Evolutionary conservation across 2,329 filamentous ascomycete genomes (phyloP).

Genomic region (Botrytis medusae): DNA sequence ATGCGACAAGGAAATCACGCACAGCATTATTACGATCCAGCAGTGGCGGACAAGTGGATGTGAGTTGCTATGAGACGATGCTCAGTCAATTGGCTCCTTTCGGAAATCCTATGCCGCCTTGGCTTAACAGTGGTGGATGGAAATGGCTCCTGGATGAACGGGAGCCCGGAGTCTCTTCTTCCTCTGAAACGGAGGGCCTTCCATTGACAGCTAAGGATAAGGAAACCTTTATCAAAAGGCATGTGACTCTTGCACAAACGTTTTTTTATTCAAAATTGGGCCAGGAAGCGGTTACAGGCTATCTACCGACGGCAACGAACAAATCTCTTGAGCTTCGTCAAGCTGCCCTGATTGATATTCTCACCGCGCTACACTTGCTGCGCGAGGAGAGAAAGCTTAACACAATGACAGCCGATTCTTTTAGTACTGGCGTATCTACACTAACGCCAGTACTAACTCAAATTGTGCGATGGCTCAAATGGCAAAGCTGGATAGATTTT

Average conservation of each 20-base stretch:
- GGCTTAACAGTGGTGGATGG: slow-evolving; percentile 66
- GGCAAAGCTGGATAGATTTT: slow-evolving; percentile 62
- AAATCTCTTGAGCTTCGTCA: slow-evolving; percentile 57
- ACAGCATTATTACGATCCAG: slow-evolving; percentile 48
- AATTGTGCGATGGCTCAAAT: slow-evolving; percentile 78
- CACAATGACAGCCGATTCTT: slow-evolving; percentile 52
- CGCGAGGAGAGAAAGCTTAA: slow-evolving; percentile 86
- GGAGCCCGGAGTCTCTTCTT: slow-evolving; percentile 35
- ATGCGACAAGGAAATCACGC: slow-evolving; percentile 43
- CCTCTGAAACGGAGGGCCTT: slow-evolving; percentile 25
- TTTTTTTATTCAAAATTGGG: slow-evolving; percentile 64
- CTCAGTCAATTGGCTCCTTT: slow-evolving; percentile 44
- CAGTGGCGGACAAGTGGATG: slow-evolving; percentile 44
- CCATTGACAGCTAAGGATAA: slow-evolving; percentile 47
- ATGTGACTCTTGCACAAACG: slow-evolving; percentile 61
- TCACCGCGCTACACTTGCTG: slow-evolving; percentile 80
- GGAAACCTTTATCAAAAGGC: slow-evolving; percentile 51
- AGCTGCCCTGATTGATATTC: slow-evolving; percentile 63
- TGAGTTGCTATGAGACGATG: slow-evolving; percentile 50
- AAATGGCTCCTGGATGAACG: slow-evolving; percentile 67
- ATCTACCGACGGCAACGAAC: slow-evolving; percentile 60
- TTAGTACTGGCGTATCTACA: slow-evolving; percentile 46
- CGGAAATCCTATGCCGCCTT: slow-evolving; percentile 46
- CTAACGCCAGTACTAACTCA: slow-evolving; percentile 78
- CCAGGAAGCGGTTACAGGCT: slow-evolving; percentile 51